Conservation (phyloP, 768 basidiomycete genomes). For the Cyathus striatus region DNA sequence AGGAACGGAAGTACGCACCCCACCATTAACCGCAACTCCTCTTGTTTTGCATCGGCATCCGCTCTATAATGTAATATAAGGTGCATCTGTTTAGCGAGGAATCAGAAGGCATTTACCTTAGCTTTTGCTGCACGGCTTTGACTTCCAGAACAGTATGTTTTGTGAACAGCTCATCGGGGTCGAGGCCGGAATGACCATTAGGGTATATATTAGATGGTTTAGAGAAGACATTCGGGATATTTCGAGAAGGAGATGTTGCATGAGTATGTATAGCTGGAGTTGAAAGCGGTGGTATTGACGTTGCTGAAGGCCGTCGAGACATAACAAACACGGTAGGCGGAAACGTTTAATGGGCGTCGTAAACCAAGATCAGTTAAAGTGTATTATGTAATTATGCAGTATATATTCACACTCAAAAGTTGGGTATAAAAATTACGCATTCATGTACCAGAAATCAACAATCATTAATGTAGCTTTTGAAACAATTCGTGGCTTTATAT, state of each 20-base stretch:
- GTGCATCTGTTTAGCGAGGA: slow-evolving; percentile 1
- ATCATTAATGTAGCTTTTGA: too few relatives aligned
- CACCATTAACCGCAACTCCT: slow-evolving; percentile 86
- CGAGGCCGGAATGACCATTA: slow-evolving; percentile 26
- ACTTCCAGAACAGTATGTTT: slow-evolving; percentile 71
- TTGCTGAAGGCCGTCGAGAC: slow-evolving; percentile 3
- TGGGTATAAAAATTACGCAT: too few relatives aligned
- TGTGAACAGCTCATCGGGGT: slow-evolving; percentile 73
- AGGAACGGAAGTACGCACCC: slow-evolving; percentile 55
- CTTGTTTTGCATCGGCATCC: slow-evolving; percentile 84
- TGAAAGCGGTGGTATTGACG: background rate
- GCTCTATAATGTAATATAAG: slow-evolving; percentile 34
- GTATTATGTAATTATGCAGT: too few relatives aligned
- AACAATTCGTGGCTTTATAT: too few relatives aligned
- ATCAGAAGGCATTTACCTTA: slow-evolving; percentile 47
- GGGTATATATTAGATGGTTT: too few relatives aligned
- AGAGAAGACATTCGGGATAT: background rate
- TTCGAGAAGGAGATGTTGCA: background rate
- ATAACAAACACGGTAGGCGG: slow-evolving; percentile 3
- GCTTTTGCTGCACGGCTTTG: slow-evolving; percentile 56
- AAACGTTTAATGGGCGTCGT: too few relatives aligned
- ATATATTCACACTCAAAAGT: too few relatives aligned
- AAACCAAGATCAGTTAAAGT: too few relatives aligned
- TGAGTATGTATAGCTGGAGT: background rate
- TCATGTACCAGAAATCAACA: too few relatives aligned